Conservation (phyloP, 2,329 filamentous ascomycete species). For the Ophiostoma fasciatum region DNA sequence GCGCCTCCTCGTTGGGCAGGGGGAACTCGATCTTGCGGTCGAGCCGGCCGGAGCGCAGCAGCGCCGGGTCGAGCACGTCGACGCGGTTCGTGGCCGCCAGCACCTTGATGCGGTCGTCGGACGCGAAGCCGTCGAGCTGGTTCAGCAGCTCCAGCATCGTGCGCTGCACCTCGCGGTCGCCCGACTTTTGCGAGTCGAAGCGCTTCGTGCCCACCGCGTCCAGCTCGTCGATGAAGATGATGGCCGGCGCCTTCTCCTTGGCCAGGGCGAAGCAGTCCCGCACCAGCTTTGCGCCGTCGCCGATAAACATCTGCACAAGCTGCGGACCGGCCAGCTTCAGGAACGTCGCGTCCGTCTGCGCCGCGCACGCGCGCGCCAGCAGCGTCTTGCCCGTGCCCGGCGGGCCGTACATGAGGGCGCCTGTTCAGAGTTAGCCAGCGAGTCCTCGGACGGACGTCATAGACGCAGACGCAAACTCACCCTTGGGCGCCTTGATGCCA, state of each 20-base stretch:
- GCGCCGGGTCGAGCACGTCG: conserved; percentile 81
- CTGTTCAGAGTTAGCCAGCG: too few species aligned
- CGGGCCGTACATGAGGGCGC: conserved; percentile 94
- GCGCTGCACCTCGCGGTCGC: conserved; percentile 92
- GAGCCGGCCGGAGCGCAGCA: conserved; percentile 80
- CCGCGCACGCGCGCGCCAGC: conserved; percentile 86
- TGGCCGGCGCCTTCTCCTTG: conserved; percentile 96
- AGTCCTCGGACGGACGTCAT: too few species aligned
- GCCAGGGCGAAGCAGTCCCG: conserved; percentile 94
- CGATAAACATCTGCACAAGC: conserved; percentile 98
- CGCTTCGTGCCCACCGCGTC: conserved; percentile 98
- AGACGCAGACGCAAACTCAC: conserved; percentile 45
- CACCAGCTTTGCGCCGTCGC: conserved; percentile 93
- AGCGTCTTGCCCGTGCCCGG: conserved; percentile 85
- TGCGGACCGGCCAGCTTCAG: conserved; percentile 95
- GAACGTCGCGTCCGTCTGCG: conserved; percentile 96
- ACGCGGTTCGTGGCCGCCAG: conserved; percentile 89
- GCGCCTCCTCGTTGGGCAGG: conserved; percentile 90
- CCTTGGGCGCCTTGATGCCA: conserved; percentile 97
- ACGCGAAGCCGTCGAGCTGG: conserved; percentile 95
- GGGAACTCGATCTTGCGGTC: conserved; percentile 98
- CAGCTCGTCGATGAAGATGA: conserved; percentile 98
- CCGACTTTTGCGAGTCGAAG: conserved; percentile 96
- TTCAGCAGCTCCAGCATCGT: conserved; percentile 99
- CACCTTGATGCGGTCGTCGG: conserved; percentile 92